These are phyloP conservation scores for Geotrichum klebahnii DNA, from an alignment of 1,139 yeast species.

Conservation along the genomic window DNA sequence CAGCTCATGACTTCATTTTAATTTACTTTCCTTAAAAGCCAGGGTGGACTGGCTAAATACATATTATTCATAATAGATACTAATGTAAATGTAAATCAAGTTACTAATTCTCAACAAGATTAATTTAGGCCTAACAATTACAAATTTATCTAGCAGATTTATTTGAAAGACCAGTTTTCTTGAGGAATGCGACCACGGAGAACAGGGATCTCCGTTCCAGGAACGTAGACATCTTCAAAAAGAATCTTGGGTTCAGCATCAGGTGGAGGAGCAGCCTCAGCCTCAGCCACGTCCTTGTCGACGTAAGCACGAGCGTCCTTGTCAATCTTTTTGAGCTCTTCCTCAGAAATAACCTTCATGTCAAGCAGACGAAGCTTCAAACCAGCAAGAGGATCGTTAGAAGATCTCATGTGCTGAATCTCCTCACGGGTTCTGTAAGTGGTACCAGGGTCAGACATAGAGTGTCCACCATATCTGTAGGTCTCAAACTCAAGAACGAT, in stretches of 20 bases:
- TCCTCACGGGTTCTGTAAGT: slow-evolving; percentile 99
- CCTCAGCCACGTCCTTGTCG: slow-evolving; percentile 89
- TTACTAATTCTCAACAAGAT: too few relatives aligned
- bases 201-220: slow-evolving; percentile 86
- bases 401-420: slow-evolving; percentile 98
- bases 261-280: slow-evolving; percentile 92
- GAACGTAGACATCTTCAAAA: slow-evolving; percentile 94
- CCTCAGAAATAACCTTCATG: slow-evolving; percentile 81
- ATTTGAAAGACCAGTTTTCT: slow-evolving; percentile 47
- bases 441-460: slow-evolving; percentile 99
- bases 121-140: too few relatives aligned
- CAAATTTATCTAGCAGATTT: too few relatives aligned
- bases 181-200: slow-evolving; percentile 96
- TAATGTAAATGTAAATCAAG: too few relatives aligned
- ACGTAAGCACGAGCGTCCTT: slow-evolving; percentile 94
- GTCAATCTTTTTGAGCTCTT: slow-evolving; percentile 88
- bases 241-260: slow-evolving; percentile 91
- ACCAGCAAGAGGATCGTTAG: slow-evolving; percentile 96
- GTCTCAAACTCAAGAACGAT: slow-evolving; percentile 94
- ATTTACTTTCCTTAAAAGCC: too few relatives aligned
- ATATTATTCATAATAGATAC: too few relatives aligned
- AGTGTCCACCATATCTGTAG: slow-evolving; percentile 99
- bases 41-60: too few relatives aligned
- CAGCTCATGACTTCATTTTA: too few relatives aligned
- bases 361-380: slow-evolving; percentile 83